These are phyloP conservation scores for Zelonia costaricensis DNA, from an alignment of 208 protist species.

Conservation along the genomic window DNA sequence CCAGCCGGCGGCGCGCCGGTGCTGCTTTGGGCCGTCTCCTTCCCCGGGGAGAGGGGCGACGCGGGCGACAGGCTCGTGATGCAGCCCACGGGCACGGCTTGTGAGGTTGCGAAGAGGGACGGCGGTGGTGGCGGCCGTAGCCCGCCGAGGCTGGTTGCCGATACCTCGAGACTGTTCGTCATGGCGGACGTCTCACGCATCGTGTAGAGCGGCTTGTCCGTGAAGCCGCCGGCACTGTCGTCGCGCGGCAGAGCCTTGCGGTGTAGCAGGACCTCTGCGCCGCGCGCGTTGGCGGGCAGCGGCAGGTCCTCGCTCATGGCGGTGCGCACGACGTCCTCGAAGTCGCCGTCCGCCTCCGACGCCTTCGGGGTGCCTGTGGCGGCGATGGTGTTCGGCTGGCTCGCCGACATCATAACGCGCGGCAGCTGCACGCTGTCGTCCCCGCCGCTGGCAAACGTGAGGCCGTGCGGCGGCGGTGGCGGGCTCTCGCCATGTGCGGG, in stretches of 20 bases:
- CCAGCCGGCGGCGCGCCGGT: background rate
- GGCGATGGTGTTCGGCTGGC: slow-evolving; percentile 3
- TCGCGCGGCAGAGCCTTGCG: background rate
- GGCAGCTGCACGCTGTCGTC: slow-evolving; percentile 16
- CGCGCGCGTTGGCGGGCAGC: background rate
- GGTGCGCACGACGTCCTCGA: slow-evolving; percentile 12
- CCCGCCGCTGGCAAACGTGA: slow-evolving; percentile 2
- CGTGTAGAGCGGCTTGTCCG: slow-evolving; percentile 8
- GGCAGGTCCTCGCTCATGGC: slow-evolving; percentile 8
- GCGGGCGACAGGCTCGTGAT: slow-evolving; percentile 4
- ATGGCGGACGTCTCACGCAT: slow-evolving; percentile 1
- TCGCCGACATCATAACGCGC: slow-evolving; percentile 4
- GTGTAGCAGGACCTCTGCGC: background rate
- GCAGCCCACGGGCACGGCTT: slow-evolving; percentile 18
- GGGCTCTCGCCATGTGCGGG: background rate
- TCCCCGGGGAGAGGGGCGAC: background rate
- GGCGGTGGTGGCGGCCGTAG: background rate
- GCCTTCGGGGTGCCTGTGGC: slow-evolving; percentile 4
- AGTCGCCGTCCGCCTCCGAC: slow-evolving; percentile 5
- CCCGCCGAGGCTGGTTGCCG: background rate
- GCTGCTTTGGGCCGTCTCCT: background rate
- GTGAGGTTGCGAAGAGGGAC: background rate
- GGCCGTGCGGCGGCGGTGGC: slow-evolving; percentile 7
- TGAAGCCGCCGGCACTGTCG: background rate
- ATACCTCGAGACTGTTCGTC: background rate